phyloP scores from a whole-genome alignment of 768 basidiomycete species.

The Suillus sp. region DNA sequence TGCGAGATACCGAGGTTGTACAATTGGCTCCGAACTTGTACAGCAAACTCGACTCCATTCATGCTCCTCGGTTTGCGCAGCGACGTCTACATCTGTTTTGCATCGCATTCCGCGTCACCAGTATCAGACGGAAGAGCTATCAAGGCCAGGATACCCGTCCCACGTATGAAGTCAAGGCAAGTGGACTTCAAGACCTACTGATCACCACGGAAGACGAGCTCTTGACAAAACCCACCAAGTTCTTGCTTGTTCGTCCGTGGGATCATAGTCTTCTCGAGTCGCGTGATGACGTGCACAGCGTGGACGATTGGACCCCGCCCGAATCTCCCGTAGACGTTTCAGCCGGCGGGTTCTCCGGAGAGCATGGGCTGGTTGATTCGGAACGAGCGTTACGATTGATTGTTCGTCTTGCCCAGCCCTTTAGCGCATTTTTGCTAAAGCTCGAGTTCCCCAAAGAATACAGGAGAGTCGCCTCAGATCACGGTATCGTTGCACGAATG shows the following conservation, averaged over 20 bases:
- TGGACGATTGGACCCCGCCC: not conserved
- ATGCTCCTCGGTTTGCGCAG: not conserved
- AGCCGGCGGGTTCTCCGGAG: not conserved
- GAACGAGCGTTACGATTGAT: not conserved
- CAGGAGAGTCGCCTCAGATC: not conserved
- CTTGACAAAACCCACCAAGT: not conserved
- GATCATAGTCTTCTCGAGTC: not conserved
- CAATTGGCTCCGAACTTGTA: not conserved
- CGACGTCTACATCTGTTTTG: not conserved
- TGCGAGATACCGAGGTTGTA: not conserved
- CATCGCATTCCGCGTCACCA: not conserved
- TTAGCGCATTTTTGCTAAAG: constrained; percentile 1
- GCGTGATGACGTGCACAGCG: not conserved
- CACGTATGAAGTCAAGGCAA: constrained; percentile 5
- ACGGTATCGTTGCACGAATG: not conserved
- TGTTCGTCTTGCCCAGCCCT: not conserved
- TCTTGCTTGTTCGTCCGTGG: not conserved
- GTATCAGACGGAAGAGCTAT: not conserved
- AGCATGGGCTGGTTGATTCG: not conserved
- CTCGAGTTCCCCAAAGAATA: not conserved
- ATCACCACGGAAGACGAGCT: not conserved
- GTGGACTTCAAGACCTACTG: not conserved
- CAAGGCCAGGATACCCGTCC: not conserved
- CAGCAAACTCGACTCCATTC: not conserved
- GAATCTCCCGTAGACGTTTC: not conserved